Percentiles rank a stretch among this genome's conserved stretches.
Evolutionary conservation across 805 yeast species (phyloP).

Genomic region (Metschnikowia lochheadii): DNA sequence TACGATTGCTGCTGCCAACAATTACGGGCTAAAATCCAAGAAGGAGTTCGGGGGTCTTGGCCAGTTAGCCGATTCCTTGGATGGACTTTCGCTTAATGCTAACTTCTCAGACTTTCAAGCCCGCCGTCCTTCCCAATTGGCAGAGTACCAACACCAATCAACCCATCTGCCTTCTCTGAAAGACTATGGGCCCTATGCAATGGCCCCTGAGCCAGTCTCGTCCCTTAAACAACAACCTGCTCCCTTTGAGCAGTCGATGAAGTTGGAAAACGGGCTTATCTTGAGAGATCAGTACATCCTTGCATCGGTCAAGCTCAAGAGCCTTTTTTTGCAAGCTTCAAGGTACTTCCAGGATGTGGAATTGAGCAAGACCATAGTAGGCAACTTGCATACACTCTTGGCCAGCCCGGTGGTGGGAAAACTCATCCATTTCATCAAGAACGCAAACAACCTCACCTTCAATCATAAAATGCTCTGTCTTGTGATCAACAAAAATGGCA

Average conservation of each 20-base stretch:
- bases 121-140: constrained; percentile 42
- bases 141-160: constrained; percentile 15
- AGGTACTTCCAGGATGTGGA: constrained; percentile 48
- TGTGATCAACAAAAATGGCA: constrained; percentile 59
- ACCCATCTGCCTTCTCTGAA: neutral
- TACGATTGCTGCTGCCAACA: constrained; percentile 28
- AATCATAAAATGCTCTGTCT: constrained; percentile 42
- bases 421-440: constrained; percentile 35
- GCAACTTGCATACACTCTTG: constrained; percentile 25
- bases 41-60: constrained; percentile 14
- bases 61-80: constrained; percentile 29
- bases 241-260: constrained; percentile 18
- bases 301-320: constrained; percentile 55
- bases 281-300: constrained; percentile 53
- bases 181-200: neutral
- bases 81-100: constrained; percentile 28
- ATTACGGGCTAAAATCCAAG: constrained; percentile 19
- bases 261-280: constrained; percentile 60
- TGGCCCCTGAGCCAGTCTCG: neutral
- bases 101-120: constrained; percentile 37
- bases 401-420: constrained; percentile 25
- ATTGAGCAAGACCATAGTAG: constrained; percentile 25
- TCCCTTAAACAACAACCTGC: neutral
- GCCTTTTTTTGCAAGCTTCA: constrained; percentile 44
- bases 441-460: constrained; percentile 38